phyloP scores from a whole-genome alignment of 345 rosid genomes.

The Geranium rotundifolium region DNA sequence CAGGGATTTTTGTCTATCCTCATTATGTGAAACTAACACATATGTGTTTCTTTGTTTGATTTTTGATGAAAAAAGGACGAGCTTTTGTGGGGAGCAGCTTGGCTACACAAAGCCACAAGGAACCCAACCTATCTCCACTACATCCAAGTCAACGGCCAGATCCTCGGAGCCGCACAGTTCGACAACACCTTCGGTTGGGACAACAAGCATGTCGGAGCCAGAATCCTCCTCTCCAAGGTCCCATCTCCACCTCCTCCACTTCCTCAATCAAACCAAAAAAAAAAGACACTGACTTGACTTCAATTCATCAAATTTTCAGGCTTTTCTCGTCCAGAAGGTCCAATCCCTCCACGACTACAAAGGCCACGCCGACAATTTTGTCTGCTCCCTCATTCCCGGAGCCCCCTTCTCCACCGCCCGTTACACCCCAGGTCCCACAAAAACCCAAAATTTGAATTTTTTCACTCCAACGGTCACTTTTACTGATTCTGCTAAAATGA shows the following conservation, averaged over 20 bases:
- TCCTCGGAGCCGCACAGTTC: constrained; percentile 69
- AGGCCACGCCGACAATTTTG: constrained; percentile 89
- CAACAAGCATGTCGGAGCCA: constrained; percentile 85
- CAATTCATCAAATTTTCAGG: constrained; percentile 18
- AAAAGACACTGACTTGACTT: too few species aligned
- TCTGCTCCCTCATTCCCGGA: constrained; percentile 84
- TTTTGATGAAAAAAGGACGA: constrained; percentile 43
- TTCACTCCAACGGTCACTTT: constrained; percentile 15
- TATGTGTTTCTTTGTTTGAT: background rate
- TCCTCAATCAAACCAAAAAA: too few species aligned
- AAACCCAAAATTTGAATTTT: background rate
- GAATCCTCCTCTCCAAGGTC: constrained; percentile 89
- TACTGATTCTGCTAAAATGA: constrained; percentile 3
- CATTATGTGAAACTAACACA: too few species aligned
- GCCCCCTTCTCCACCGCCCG: constrained; percentile 69
- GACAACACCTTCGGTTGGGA: constrained; percentile 97
- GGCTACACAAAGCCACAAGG: constrained; percentile 84
- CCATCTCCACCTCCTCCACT: background rate
- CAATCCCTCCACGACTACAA: constrained; percentile 81
- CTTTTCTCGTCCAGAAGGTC: constrained; percentile 68
- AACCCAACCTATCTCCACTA: constrained; percentile 52
- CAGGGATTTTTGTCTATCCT: too few species aligned
- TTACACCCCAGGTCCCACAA: constrained; percentile 61
- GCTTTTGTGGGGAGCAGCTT: constrained; percentile 93
- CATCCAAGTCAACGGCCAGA: constrained; percentile 70